Base-by-base conservation (phyloP, 2,329 filamentous ascomycete genomes). In the Alternaria sp. region DNA sequence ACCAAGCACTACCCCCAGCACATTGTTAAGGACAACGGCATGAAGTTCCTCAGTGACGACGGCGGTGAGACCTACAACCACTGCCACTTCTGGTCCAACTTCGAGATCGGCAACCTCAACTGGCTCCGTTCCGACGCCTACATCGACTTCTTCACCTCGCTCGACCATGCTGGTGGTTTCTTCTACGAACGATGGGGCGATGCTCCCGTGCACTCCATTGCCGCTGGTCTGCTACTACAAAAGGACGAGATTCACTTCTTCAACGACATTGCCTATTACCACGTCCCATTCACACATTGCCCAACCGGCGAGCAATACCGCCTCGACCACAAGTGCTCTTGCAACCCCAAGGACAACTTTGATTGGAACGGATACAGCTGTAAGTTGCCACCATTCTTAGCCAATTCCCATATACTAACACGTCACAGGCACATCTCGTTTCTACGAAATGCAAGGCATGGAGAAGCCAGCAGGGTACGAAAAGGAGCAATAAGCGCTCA, bases 71-170 rank as follows among this genome's bases (percentile, higher is more conserved):
- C 88, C 7, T 99, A 98, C 85, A 99, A 98, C 84, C 89, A 94
- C 80, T 99, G 96, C 84, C 96, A 99, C 81, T 97, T 99, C 80
- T 99, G 96, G 96, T 98, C 95, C 77, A 99, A 99, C 85, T 99
- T 99, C 72, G 96, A 99, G 81, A 91, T 99, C 71, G 96, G 95
- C 69, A 96, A 91, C 82, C 86, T 99, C 43, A 88, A 96, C 75
- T 99, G 96, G 93, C 88, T 99, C 58, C 91, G 96, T 69, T 96
- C 93, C 69, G 85, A 94, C 79, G 87, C 92, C 21, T 99, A 99
- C 82, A 83, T 90, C 47, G 95, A 98, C 81, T 99, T 89, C 84
- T 99, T 99, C 76, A 88, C 94, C 54, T 87, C 89, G 6, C 88
- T 99, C 28, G 96, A 99, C 81, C 84, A 88, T 71, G 93, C 97